A percentile compares a stretch with the other conserved stretches of the same genome.
Conservation (phyloP, 148 eudicot genomes). For the Selenicereus undatus region DNA sequence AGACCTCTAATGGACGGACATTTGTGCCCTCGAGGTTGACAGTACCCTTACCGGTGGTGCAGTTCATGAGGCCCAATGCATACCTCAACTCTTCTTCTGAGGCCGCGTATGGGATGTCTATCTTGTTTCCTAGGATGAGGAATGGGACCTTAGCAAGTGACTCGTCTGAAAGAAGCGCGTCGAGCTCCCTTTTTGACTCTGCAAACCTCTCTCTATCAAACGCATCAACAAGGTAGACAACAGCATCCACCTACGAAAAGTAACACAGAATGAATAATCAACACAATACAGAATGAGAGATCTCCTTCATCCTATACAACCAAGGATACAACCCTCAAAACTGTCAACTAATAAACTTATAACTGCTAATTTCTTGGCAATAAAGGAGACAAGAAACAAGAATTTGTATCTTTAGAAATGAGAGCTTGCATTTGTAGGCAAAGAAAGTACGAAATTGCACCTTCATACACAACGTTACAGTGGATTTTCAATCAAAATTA, state of each 20-base stretch:
- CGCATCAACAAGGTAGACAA: slow-evolving; percentile 71
- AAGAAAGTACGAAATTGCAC: too few relatives aligned
- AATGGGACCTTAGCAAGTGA: slow-evolving; percentile 57
- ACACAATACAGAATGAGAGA: background rate
- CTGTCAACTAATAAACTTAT: too few relatives aligned
- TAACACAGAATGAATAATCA: background rate
- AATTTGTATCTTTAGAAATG: too few relatives aligned
- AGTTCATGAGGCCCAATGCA: slow-evolving; percentile 49
- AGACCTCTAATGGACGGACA: slow-evolving; percentile 65
- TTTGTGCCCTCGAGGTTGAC: slow-evolving; percentile 50
- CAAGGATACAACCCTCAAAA: background rate
- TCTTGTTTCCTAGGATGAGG: slow-evolving; percentile 68
- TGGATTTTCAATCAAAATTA: too few relatives aligned
- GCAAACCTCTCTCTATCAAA: slow-evolving; percentile 64
- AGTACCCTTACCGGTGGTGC: slow-evolving; percentile 67
- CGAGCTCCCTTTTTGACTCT: slow-evolving; percentile 61
- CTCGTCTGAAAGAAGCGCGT: slow-evolving; percentile 63
- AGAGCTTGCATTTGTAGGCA: too few relatives aligned
- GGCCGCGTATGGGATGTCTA: slow-evolving; percentile 59
- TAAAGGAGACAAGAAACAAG: too few relatives aligned
- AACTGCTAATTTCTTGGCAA: too few relatives aligned
- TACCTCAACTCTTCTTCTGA: slow-evolving; percentile 65
- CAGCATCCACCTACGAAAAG: slow-evolving; percentile 60
- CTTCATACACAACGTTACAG: background rate
- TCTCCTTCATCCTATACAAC: background rate